Evolutionary conservation across 176 grass and related monocot genomes (phyloP), one percentile per base, ranked within the genome.

Genomic region (Hsuehochloa calcarea): DNA sequence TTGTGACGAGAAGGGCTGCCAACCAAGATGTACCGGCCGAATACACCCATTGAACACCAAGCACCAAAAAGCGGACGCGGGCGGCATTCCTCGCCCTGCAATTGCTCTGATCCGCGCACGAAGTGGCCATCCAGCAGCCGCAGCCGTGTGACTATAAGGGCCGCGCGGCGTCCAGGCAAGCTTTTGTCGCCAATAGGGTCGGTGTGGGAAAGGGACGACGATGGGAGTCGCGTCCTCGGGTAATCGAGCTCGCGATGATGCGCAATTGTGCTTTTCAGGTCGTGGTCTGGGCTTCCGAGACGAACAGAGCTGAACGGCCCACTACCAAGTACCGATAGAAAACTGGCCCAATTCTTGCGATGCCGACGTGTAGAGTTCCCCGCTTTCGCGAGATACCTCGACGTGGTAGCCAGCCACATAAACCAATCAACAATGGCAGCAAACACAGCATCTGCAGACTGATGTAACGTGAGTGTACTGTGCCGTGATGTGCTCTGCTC

Each of bases 231-330:
- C 22, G 5, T 16, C 64, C n/a, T 54, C 5, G 16, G 44, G 43
- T 38, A 7, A 38, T 11, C 26, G 16, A 41, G 44, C 43, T 34
- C 62, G 34, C 1, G 27, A 15, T 1, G 23, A 17, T 4, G 1
- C 1, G 29, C 0, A 1, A 34, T 34, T 34, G 31, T 5, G n/a
- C 20, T n/a, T 39, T 6, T 16, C 38, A 68, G 20, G 46, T 6
- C 1, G 0, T 52, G 45, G 20, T 25, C 43, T 81, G 46, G 78
- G 69, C 68, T n/a, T 14, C 0, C 1, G 37, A 38, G 25, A 17
- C 8, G 11, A 10, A 0, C 6, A 5, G 1, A 2, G 3, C 17
- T 4, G 2, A 17, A 0, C 6, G 6, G 17, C 3, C 27, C 11
- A 3, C 44, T 62, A 4, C 7, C 4, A 51, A 65, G 20, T n/a